Base-by-base conservation (phyloP, 768 basidiomycete species). In the Cystobasidium tubakii region DNA sequence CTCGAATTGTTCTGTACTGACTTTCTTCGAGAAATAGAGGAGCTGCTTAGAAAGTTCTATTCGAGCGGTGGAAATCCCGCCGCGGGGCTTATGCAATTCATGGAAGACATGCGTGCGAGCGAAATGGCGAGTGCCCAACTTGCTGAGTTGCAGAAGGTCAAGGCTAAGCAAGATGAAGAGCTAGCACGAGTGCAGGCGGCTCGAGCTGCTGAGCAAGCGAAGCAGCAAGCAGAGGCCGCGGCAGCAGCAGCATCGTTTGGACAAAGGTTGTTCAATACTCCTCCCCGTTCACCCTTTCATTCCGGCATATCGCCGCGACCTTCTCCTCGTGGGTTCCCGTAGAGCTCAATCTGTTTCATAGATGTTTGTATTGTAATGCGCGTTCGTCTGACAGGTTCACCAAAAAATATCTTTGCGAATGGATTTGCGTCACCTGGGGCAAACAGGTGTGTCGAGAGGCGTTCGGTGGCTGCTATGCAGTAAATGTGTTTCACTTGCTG, bases 1-100 rank as follows among this genome's bases (percentile, higher is more conserved):
- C 29, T 13, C 31, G n/a, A n/a, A 31, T 10, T 15, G 25, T 12
- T 15, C 10, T 19, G 3, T 12, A 43, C 42, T 53, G 66, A 44
- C 12, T 33, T 46, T 10, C n/a, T 50, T 34, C 7, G 46, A 42
- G 2, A 7, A 27, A 9, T 31, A 69, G 66, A 69, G 44, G 42
- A 53, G 46, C 46, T 69, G 23, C 50, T 50, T 69, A 53, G 25
- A 17, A 54, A 54, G 25, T 36, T 25, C 21, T 65, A 65, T 23
- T 12, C 34, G 3, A 50, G 46, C n/a, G 63, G 23, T 12, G 34
- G 33, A 29, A 34, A 27, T 19, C 25, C 63, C 13, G 62, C 21
- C n/a, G 63, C 63, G 10, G 36, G 25, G 2, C 63, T 65, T 33
- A 65, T 42, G 34, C 36, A 39, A 23, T 36, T 7, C 23, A 27